Conservation (phyloP, 371 early-diverging fungal genomes). For the Rhizopus arrhizus region DNA sequence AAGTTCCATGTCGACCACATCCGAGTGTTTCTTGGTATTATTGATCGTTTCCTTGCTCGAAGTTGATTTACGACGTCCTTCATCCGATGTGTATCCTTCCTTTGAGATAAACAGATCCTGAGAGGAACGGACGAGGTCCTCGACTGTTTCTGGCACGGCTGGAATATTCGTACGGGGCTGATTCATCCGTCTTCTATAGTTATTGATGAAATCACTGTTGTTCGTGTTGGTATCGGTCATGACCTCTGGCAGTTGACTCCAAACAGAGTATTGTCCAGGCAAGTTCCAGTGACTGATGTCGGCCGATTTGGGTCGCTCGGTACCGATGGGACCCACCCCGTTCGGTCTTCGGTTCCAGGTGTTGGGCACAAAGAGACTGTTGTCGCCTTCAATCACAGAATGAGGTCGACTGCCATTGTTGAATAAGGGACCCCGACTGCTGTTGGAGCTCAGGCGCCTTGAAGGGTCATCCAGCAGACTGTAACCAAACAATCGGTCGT, state of each 20-base stretch:
- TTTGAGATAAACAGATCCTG: not conserved
- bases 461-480: constrained; percentile 24
- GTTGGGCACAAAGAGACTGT: constrained; percentile 18
- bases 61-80: constrained; percentile 4
- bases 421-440: constrained; percentile 19
- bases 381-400: constrained; percentile 40
- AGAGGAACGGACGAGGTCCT: constrained; percentile 9
- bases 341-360: constrained; percentile 8
- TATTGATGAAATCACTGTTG: not conserved
- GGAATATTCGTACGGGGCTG: constrained; percentile 42
- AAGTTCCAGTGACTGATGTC: constrained; percentile 67
- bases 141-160: constrained; percentile 56
- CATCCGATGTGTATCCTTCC: not conserved
- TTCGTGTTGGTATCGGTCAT: too few species aligned
- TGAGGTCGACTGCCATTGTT: constrained; percentile 33
- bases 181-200: constrained; percentile 5
- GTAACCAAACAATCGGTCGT: constrained; percentile 53
- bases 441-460: constrained; percentile 22
- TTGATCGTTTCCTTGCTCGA: constrained; percentile 1
- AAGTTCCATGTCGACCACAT: constrained; percentile 70
- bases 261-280: constrained; percentile 14
- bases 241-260: not conserved
- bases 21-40: constrained; percentile 60
- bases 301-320: constrained; percentile 61
- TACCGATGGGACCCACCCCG: constrained; percentile 33